A percentile compares a stretch with the other conserved stretches of the same genome.
Conservation (phyloP, 2,329 filamentous ascomycete genomes). For the Hypoxylon sp. region DNA sequence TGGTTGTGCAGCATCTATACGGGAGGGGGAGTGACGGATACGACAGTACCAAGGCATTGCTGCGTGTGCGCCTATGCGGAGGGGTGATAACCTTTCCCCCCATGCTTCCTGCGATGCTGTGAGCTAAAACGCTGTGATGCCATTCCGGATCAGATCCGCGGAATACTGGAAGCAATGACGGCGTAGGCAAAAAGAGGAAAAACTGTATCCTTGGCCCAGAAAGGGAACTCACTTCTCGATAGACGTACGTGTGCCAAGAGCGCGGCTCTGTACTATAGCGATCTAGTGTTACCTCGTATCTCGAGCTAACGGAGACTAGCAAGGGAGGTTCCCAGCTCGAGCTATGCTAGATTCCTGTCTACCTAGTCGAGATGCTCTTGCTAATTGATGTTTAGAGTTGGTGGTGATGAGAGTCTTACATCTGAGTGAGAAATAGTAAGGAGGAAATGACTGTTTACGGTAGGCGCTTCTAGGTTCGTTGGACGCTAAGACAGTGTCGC, state of each 20-base stretch:
- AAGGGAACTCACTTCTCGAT: conserved; percentile 4
- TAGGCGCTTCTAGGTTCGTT: conserved; percentile 3
- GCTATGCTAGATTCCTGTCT: background rate
- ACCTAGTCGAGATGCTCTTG: background rate
- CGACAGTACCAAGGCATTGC: background rate
- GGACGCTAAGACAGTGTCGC: conserved; percentile 10
- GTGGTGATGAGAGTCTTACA: conserved; percentile 1
- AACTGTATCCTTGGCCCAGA: conserved; percentile 11
- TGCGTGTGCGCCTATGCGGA: background rate
- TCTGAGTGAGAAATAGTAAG: background rate
- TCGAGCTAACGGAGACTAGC: conserved; percentile 10
- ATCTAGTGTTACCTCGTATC: conserved; percentile 38
- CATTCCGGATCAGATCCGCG: conserved; percentile 15
- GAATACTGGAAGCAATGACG: conserved; percentile 9
- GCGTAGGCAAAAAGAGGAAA: conserved; percentile 7
- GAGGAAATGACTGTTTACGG: background rate
- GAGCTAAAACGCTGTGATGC: background rate
- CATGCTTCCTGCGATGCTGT: background rate
- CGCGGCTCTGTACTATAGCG: conserved; percentile 33
- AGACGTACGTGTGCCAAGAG: conserved; percentile 31
- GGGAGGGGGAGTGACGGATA: background rate
- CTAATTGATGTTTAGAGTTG: conserved; percentile 1
- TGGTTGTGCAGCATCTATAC: conserved; percentile 11
- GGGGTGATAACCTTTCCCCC: background rate
- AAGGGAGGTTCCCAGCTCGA: background rate